These are phyloP conservation scores for Poa pratensis DNA, from an alignment of 176 grass and related monocot genomes.

Conservation along the genomic window DNA sequence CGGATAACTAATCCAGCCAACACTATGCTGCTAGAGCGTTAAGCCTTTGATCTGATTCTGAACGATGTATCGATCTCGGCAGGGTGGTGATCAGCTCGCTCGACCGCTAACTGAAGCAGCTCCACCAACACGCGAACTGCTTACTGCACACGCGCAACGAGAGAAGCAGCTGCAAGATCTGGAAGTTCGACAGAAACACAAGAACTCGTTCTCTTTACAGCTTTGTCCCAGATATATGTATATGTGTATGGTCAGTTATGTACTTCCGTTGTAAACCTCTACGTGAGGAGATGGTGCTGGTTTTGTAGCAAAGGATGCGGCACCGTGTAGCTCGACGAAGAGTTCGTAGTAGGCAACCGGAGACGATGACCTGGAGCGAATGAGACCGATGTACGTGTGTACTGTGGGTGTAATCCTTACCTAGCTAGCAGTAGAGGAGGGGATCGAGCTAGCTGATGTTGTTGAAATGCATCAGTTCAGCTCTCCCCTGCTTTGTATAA, in stretches of 20 bases:
- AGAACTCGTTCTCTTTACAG: conserved; percentile 24
- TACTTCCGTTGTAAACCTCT: conserved; percentile 32
- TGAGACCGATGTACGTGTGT: conserved; percentile 20
- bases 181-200: background rate
- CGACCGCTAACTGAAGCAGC: conserved; percentile 49
- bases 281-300: background rate
- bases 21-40: no score
- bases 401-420: background rate
- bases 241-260: background rate
- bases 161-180: background rate
- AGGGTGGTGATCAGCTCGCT: conserved; percentile 90
- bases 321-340: conserved; percentile 15
- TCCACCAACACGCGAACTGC: background rate
- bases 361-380: background rate
- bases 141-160: background rate
- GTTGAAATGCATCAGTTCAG: background rate
- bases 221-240: background rate
- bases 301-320: conserved; percentile 29
- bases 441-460: conserved; percentile 9
- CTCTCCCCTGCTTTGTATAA: conserved; percentile 9
- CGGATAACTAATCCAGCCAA: background rate
- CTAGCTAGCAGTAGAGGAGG: background rate
- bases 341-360: conserved; percentile 10
- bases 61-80: background rate
- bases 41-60: background rate